Evolutionary conservation across 805 yeast species (phyloP), one percentile per base, ranked within the genome.

Genomic region (Candida dajiaensis): DNA sequence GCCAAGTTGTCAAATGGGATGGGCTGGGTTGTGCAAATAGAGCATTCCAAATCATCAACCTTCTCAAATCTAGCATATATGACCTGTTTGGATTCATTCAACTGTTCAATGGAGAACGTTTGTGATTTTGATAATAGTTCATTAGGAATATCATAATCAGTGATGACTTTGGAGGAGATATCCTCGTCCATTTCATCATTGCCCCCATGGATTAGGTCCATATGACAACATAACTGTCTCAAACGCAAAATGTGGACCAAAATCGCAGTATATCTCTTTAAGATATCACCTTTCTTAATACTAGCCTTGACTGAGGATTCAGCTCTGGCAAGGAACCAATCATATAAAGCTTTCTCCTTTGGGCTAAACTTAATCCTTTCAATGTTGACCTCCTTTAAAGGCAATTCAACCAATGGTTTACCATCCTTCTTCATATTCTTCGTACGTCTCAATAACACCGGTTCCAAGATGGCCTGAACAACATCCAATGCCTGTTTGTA

Each of bases 181-280:
- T 73, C 75, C 28, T 76, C 83, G 50, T 78, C 83, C 59, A 77
- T 74, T 41, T 78, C 83, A 49, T 70, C 73, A 37, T 63, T 63
- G 16, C 70, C 67, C 10, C 76, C 67, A 3, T 75, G 73, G 1
- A 89, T 75, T 47, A 90, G 68, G 45, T 78, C 79, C 16, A 84
- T 74, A 61, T 92, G 97, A 58, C 96, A 89, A 61, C 97, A 92
- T 0, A 85, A 77, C 62, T 92, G 98, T 49, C 98, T 73, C 35
- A 92, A 70, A 46, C 98, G 71, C 51, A 92, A 64, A 44, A 92
- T 83, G 59, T 87, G 94, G 2, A 94, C 83, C 53, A 92, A 68
- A 54, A 92, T 87, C 25, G 85, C 80, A 2, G 94, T 79, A 62
- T 87, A 92, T 46, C 77, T 78, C 51, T 78, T 81, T 53, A 86